Evolutionary conservation across 2,329 filamentous ascomycete species (phyloP).

Genomic region (Monosporascus sp.): DNA sequence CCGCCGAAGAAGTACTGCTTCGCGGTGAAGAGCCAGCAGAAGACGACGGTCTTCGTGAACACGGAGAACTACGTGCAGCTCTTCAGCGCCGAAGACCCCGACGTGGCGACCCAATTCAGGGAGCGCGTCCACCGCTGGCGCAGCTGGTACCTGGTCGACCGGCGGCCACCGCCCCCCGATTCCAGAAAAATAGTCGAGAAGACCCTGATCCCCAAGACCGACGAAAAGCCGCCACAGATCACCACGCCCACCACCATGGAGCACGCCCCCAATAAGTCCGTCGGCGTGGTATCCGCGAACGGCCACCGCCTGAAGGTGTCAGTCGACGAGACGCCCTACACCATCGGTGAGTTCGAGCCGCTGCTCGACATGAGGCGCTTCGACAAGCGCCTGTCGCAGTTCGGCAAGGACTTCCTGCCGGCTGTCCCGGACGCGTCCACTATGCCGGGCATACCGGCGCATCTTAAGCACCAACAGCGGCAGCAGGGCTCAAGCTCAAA

Average conservation of each 20-base stretch:
- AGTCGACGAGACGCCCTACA: constrained; percentile 49
- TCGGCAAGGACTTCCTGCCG: constrained; percentile 38
- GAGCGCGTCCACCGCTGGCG: constrained; percentile 73
- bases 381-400: constrained; percentile 45
- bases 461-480: constrained; percentile 13
- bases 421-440: constrained; percentile 17
- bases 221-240: constrained; percentile 25
- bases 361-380: constrained; percentile 59
- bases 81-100: constrained; percentile 73
- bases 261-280: constrained; percentile 23
- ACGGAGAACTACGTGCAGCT: constrained; percentile 88
- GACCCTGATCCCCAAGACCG: constrained; percentile 21
- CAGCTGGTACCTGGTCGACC: constrained; percentile 83
- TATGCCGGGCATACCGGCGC: constrained; percentile 18
- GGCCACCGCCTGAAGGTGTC: constrained; percentile 34
- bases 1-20: constrained; percentile 82
- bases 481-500: constrained; percentile 2
- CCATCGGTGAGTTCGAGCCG: constrained; percentile 63
- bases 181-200: constrained; percentile 23
- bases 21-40: constrained; percentile 88
- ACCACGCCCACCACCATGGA: constrained; percentile 17
- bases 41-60: constrained; percentile 74
- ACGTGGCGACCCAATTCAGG: constrained; percentile 64
- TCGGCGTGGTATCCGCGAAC: constrained; percentile 25
- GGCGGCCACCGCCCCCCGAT: constrained; percentile 38